These are phyloP conservation scores for Penicillium atrosanguineum DNA, from an alignment of 495 filamentous ascomycete species.

Conservation along the genomic window DNA sequence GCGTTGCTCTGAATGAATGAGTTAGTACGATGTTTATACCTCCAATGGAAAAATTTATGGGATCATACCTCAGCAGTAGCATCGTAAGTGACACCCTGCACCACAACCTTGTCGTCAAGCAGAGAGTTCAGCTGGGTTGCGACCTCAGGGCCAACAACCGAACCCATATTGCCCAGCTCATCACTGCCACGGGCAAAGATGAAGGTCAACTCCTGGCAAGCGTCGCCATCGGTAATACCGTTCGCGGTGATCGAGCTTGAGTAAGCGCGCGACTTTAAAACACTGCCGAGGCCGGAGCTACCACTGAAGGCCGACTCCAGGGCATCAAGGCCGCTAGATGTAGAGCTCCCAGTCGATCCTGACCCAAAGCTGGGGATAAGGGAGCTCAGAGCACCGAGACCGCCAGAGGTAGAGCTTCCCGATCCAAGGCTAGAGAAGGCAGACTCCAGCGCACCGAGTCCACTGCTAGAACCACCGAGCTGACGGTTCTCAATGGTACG, in stretches of 20 bases:
- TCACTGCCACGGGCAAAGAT: slow-evolving; percentile 59
- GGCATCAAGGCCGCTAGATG: background rate
- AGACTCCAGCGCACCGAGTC: slow-evolving; percentile 12
- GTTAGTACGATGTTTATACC: background rate
- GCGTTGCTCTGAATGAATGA: slow-evolving; percentile 39
- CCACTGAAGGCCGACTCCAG: background rate
- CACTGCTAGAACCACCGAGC: slow-evolving; percentile 11
- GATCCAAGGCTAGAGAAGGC: slow-evolving; percentile 6
- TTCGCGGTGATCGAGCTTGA: slow-evolving; percentile 37
- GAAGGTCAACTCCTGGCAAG: slow-evolving; percentile 50
- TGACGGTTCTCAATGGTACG: slow-evolving; percentile 22
- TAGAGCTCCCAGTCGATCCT: slow-evolving; percentile 1
- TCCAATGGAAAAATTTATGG: background rate
- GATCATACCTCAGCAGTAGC: slow-evolving; percentile 34
- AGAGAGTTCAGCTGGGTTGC: slow-evolving; percentile 43
- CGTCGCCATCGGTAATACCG: slow-evolving; percentile 37
- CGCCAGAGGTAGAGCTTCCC: background rate
- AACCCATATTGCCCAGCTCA: slow-evolving; percentile 57
- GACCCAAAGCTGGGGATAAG: slow-evolving; percentile 5
- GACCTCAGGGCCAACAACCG: slow-evolving; percentile 55
- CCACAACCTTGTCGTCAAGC: slow-evolving; percentile 37
- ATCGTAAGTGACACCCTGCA: slow-evolving; percentile 59
- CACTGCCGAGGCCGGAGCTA: slow-evolving; percentile 2
- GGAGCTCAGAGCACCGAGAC: slow-evolving; percentile 7
- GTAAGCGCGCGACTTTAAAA: background rate